Base-by-base conservation (phyloP, 1,139 yeast species). In the Suhomyces kunorum region DNA sequence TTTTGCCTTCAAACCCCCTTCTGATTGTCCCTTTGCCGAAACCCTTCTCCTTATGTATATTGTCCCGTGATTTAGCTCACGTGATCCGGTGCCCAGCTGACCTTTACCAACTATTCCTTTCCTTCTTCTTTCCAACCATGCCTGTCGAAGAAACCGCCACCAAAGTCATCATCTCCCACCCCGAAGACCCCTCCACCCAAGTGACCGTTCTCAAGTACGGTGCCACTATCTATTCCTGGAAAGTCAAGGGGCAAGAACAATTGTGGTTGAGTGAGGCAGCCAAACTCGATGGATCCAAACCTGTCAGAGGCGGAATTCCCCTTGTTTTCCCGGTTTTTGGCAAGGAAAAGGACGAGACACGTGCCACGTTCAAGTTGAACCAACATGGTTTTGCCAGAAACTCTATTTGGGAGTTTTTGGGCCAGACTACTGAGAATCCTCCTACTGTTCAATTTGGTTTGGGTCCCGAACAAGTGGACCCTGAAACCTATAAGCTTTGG, bases 291-390 rank as follows among this genome's bases (percentile, higher is more conserved):
- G 97, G 97, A 4, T 66, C 90, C 36, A 87, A 85, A 59, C 94
- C 98, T 1, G 97, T 92, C 18, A 78, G 98, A 58, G 98, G 98
- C 46, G 98, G 98, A 36, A 87, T 92, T 40, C 98, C 98, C 9
- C 71, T 92, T 22, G 98, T 90, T 2, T 92, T 92, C 75, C 98
- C 98, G 1, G 83, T 89, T 6, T 92, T 92, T 63, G 98, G 98
- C 44, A 88, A 87, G 59, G 73, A 47, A 61, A 71, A 49, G 68
- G 55, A 61, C 29, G 56, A 54, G 33, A 18, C 44, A 5, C 74
- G 69, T 45, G 67, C 75, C 20, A 69, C 78, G 2, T 57, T 44
- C 47, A 53, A 58, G 26, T 76, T 92, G 51, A 97, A 97, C 11
- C 98, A 92, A 66, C 98, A 92, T 59, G 98, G 98, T 2, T 87